Evolutionary conservation across 78 protist genomes (phyloP), one percentile per base, ranked within the genome.

Genomic region (Bigelowiella natans): DNA sequence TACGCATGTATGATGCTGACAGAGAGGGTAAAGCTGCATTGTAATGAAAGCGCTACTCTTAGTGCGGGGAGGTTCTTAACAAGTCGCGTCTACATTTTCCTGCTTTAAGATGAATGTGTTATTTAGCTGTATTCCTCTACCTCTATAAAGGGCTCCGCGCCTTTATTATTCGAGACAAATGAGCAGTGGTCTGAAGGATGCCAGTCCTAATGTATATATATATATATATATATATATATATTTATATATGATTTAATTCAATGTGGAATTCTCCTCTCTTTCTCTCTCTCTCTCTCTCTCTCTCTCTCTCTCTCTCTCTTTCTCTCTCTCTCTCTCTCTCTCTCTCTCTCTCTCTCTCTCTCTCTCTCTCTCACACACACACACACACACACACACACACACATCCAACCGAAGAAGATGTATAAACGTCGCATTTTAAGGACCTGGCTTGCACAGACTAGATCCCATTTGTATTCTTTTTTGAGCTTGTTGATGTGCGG

Each of bases 181-280:
- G 89, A 82, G 88, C 63, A 30, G 40, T 92, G 94, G 34, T 83
- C 83, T 51, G 92, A 18, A 2, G 92, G 92, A 82, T 92, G 94
- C 93, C 93, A 92, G 51, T 92, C 94, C 40, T 85, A 51, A 51
- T 51, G 7, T 51, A 51, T 51, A 51, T 51, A 51, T 51, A 51
- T 51, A 51, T 51, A 51, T 51, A 51, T 51, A 51, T 51, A 51
- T 51, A 51, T 51, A 51, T 51, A 51, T 51, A 51, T 51, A 51
- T 51, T 26, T 51, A 51, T 51, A 51, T 51, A 51, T 51, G 18
- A 26, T 26, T 51, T 26, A 26, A 51, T 51, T 51, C 73, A 26
- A 7, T 26, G 73, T 51, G 73, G 34, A 26, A 51, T 18, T 51
- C 73, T 51, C 73, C 18, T 51, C 73, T 51, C 73, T 51, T 18